Conservation (phyloP, 306 rosid species). For the Arachis hypogaea region DNA sequence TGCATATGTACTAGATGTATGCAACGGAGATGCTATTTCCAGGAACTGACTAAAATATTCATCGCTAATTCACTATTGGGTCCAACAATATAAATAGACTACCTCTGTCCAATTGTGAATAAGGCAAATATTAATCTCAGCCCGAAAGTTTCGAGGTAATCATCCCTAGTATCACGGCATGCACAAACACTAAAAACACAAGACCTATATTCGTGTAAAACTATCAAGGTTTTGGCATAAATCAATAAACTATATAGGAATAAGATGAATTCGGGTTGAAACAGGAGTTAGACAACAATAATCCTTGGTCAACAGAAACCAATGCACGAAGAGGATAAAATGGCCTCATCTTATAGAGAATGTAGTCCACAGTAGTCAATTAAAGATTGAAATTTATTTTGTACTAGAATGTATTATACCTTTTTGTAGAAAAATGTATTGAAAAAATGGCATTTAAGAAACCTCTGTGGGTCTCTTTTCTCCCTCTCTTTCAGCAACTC, state of each 20-base stretch:
- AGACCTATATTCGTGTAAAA: background rate
- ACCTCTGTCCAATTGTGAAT: background rate
- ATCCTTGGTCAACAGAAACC: constrained; percentile 19
- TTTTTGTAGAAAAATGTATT: constrained; percentile 91
- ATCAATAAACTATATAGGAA: constrained; percentile 14
- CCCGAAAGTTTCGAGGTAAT: background rate
- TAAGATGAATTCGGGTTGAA: background rate
- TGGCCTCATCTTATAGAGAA: background rate
- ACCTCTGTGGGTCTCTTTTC: constrained; percentile 75
- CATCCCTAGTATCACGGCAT: background rate
- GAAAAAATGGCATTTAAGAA: constrained; percentile 91
- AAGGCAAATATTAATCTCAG: constrained; percentile 16
- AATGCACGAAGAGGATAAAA: constrained; percentile 30
- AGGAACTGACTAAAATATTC: constrained; percentile 3
- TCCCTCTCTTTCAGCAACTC: constrained; percentile 99
- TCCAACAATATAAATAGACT: constrained; percentile 5
- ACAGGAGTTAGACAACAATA: background rate
- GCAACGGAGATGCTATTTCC: background rate
- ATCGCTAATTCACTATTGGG: background rate
- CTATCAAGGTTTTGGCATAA: background rate
- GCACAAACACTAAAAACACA: background rate
- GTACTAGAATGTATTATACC: constrained; percentile 49
- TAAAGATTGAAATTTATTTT: too few species aligned
- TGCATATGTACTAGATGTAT: too few species aligned
- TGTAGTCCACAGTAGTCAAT: too few species aligned